Conservation (phyloP, 306 rosid species). For the Heteromeles arbutifolia region DNA sequence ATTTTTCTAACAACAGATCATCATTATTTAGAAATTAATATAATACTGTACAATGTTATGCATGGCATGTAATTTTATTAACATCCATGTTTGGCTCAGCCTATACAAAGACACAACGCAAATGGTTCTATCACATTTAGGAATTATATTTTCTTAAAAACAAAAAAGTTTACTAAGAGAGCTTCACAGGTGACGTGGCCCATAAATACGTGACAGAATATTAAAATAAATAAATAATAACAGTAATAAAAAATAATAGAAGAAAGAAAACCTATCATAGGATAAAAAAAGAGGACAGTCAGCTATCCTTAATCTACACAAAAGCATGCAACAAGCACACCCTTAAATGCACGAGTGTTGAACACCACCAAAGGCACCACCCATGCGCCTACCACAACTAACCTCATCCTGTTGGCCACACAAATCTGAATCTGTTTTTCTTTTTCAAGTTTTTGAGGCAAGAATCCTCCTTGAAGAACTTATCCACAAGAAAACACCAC, state of each 20-base stretch:
- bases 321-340: not conserved
- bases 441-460: not conserved
- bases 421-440: no score
- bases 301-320: not conserved
- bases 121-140: not conserved
- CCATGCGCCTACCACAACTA: not conserved
- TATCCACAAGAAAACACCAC: not conserved
- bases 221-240: no score
- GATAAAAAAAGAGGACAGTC: not conserved
- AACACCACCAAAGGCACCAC: not conserved
- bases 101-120: not conserved
- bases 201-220: not conserved
- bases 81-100: not conserved
- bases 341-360: not conserved
- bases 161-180: not conserved
- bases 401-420: not conserved
- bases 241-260: not conserved
- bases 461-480: not conserved
- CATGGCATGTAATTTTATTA: not conserved
- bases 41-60: not conserved
- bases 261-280: not conserved
- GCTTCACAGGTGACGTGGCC: not conserved
- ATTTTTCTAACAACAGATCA: conserved; percentile 23
- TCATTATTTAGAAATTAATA: conserved; percentile 7
- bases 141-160: not conserved